Evolutionary conservation across 2,329 filamentous ascomycete species (phyloP).

Genomic region (Trichoderma citrinoviride): DNA sequence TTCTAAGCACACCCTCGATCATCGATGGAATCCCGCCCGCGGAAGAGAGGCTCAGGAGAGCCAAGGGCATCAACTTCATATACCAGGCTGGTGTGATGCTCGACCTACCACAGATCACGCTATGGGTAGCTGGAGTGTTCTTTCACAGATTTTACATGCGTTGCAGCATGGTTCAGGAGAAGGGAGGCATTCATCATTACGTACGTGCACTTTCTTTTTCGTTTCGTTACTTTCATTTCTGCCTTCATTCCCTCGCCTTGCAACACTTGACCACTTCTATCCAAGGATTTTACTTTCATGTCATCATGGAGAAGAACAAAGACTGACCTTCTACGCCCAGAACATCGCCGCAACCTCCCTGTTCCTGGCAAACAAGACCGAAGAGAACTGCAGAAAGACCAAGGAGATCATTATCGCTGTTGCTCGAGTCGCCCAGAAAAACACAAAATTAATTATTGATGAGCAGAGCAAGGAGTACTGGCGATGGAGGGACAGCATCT

Average conservation of each 20-base stretch:
- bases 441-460: constrained; percentile 83
- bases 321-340: constrained; percentile 38
- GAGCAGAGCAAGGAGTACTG: constrained; percentile 98
- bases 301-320: too few relatives aligned
- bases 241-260: not conserved
- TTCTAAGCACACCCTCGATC: constrained; percentile 78
- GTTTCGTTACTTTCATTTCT: not conserved
- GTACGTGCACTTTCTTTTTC: constrained; percentile 43
- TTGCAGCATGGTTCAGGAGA: constrained; percentile 72
- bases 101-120: constrained; percentile 85
- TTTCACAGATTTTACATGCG: constrained; percentile 97
- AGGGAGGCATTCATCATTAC: constrained; percentile 82
- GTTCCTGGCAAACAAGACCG: constrained; percentile 94
- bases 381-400: constrained; percentile 95
- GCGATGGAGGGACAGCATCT: constrained; percentile 92
- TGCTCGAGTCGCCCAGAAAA: constrained; percentile 92
- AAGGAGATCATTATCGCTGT: constrained; percentile 92
- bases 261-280: constrained; percentile 15
- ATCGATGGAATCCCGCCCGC: constrained; percentile 73
- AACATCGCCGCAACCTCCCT: constrained; percentile 85
- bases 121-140: constrained; percentile 90
- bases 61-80: constrained; percentile 96
- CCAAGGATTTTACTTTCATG: not conserved
- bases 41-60: constrained; percentile 76
- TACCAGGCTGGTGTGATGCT: constrained; percentile 90